These are phyloP conservation scores for Plasmodiophora brassicae DNA, from an alignment of 208 protist species.

Conservation along the genomic window DNA sequence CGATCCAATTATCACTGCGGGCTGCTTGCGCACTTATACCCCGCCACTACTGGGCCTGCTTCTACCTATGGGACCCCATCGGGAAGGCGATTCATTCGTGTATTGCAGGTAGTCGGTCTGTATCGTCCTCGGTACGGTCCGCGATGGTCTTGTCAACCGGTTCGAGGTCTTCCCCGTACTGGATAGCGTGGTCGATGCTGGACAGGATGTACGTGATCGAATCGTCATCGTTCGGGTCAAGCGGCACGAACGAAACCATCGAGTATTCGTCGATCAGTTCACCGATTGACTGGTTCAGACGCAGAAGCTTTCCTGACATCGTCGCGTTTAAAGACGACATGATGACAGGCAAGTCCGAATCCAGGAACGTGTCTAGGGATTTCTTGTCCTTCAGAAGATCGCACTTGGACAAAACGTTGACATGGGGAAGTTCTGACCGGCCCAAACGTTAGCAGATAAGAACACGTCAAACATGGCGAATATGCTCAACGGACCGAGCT, in stretches of 20 bases:
- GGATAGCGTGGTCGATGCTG: constrained; percentile 67
- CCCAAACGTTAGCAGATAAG: not conserved
- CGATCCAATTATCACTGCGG: too few relatives aligned
- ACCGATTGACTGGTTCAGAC: constrained; percentile 42
- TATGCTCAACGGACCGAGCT: not conserved
- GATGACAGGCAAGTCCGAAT: constrained; percentile 5
- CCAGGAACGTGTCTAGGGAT: constrained; percentile 31
- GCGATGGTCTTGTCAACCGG: not conserved
- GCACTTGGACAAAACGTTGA: constrained; percentile 71
- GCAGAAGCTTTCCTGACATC: constrained; percentile 13
- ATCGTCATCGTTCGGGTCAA: constrained; percentile 61
- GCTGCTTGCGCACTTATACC: too few relatives aligned
- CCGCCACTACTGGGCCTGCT: too few relatives aligned
- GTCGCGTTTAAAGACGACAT: not conserved
- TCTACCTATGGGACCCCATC: too few relatives aligned
- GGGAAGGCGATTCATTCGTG: too few relatives aligned
- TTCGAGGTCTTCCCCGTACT: constrained; percentile 72
- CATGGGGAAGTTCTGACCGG: constrained; percentile 61
- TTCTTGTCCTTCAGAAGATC: constrained; percentile 54
- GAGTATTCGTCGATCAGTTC: constrained; percentile 62
- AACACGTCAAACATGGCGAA: not conserved
- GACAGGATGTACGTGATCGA: constrained; percentile 56
- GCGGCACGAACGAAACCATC: constrained; percentile 66
- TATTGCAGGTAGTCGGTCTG: too few relatives aligned
- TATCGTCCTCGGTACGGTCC: too few relatives aligned